Percentiles rank a stretch among this genome's conserved stretches.
phyloP scores from a whole-genome alignment of 345 rosid species.

The Schrenkiella parvula region DNA sequence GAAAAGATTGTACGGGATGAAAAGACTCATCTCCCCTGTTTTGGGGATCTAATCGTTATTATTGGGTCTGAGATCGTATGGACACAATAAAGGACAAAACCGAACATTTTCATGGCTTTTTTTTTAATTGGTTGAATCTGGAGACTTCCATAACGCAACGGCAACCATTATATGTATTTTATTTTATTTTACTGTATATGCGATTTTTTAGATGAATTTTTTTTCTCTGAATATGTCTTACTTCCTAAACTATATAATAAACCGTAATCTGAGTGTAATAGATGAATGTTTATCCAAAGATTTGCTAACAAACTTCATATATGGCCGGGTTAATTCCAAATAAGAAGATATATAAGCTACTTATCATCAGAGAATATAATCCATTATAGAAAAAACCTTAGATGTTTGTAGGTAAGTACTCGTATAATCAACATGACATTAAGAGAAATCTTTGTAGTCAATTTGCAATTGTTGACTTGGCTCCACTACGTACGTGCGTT shows the following conservation, averaged over 20 bases:
- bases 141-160: slow-evolving; percentile 17
- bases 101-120: neutral
- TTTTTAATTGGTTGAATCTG: slow-evolving; percentile 8
- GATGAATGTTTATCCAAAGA: too few species aligned
- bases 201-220: too few species aligned
- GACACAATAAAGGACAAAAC: slow-evolving; percentile 1
- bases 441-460: neutral
- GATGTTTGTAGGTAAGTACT: neutral
- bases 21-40: too few species aligned
- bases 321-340: neutral
- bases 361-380: neutral
- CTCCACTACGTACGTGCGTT: slow-evolving; percentile 21
- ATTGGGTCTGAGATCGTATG: neutral
- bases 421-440: neutral
- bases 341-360: neutral
- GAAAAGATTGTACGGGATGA: too few species aligned
- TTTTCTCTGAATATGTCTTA: too few species aligned
- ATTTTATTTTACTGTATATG: neutral
- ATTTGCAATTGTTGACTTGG: neutral
- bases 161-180: neutral
- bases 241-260: too few species aligned
- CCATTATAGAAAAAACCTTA: too few species aligned
- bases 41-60: neutral
- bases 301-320: too few species aligned
- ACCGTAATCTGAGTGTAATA: too few species aligned